Conservation (phyloP, 1,284 basidiomycete species). For the Porogramme epimiltina region DNA sequence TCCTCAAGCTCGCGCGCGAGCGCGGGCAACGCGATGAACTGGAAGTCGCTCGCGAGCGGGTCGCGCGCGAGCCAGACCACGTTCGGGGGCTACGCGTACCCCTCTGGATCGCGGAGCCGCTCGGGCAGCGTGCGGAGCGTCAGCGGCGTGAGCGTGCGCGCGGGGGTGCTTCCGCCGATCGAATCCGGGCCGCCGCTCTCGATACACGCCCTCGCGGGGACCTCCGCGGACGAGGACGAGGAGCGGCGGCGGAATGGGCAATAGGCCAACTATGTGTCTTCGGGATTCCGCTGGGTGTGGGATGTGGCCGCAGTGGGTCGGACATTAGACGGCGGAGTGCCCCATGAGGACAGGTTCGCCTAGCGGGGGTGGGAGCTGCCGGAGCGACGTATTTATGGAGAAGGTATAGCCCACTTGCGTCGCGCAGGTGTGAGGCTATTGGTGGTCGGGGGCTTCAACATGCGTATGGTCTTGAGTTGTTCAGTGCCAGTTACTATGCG, state of each 20-base stretch:
- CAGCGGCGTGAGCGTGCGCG: neutral
- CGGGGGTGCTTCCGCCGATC: constrained; percentile 24
- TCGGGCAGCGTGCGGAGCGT: constrained; percentile 26
- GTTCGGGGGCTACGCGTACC: constrained; percentile 2
- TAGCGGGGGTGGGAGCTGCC: too few species aligned
- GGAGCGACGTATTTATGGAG: too few species aligned
- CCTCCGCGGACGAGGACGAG: constrained; percentile 9
- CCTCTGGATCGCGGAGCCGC: constrained; percentile 13
- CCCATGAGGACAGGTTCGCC: too few species aligned
- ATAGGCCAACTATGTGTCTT: neutral
- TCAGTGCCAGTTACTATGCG: neutral
- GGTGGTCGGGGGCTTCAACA: neutral
- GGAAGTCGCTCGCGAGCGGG: constrained; percentile 14
- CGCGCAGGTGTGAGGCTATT: neutral
- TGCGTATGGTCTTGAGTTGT: neutral
- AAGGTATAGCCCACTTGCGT: too few species aligned
- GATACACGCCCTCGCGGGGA: constrained; percentile 8
- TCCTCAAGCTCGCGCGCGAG: neutral
- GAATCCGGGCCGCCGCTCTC: constrained; percentile 25
- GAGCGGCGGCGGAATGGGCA: neutral
- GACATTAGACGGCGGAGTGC: neutral
- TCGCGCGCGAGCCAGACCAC: constrained; percentile 2
- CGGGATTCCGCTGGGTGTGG: too few species aligned
- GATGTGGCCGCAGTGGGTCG: too few species aligned
- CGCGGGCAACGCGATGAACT: constrained; percentile 1